Evolutionary conservation across 805 yeast species (phyloP), one percentile per base, ranked within the genome.

Genomic region (Starmerella floricola): DNA sequence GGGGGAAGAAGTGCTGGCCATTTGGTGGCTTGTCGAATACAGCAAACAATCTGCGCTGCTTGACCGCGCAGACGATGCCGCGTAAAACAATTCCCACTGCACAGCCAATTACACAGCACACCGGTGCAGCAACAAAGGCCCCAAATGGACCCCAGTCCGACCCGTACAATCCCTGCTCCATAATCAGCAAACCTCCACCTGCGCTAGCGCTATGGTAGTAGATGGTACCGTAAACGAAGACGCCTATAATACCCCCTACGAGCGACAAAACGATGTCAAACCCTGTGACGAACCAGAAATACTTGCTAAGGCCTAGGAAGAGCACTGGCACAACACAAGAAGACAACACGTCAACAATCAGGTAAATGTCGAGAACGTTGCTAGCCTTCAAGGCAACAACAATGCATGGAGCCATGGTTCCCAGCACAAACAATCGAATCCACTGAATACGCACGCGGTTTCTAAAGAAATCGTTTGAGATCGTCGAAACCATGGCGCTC

Each of bases 111-210:
- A 86, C 49, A 10, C 88, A 85, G 21, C 88, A 93, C 31, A 78
- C 68, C 5, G 95, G 95, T 1, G 95, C 91, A 48, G 79, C 81
- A 6, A 82, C 88, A 62, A 87, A 87, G 2, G 95, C 95, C 19
- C 94, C 96, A 64, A 87, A 87, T 0, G 94, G 78, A 54, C 93
- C 83, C 95, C 95, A 87, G 57, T 87, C 95, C 38, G 70, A 72
- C 5, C 72, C 65, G 55, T 87, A 87, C 21, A 87, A 64, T 34
- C 96, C 95, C 18, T 59, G 47, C 37, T 56, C 53, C 40, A 87
- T 68, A 45, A 87, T 64, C 40, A 87, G 63, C 39, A 87, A 67
- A 47, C 69, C 69, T 15, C 80, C 95, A 53, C 95, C 96, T 46
- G 77, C 82, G 40, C 63, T 60, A 8, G 94, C 88, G 12, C 31